Evolutionary conservation across 306 rosid genomes (phyloP), one percentile per base, ranked within the genome.

Genomic region (Dryas alaskensis): DNA sequence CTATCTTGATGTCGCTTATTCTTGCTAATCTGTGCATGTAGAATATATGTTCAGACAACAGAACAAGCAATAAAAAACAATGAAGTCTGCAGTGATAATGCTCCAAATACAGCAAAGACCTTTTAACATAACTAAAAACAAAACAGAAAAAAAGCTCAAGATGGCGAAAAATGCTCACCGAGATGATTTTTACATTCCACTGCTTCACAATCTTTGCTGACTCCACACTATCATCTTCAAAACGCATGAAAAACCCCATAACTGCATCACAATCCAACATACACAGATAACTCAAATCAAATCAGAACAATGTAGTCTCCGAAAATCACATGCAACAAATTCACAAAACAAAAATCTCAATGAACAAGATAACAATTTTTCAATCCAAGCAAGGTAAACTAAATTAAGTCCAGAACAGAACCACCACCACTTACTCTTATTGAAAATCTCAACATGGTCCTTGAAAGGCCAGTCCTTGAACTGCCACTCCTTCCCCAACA

Each of bases 151-250:
- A 47, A 27, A 73, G 76, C 45, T 60, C 77, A 69, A 79, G 55
- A 7, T 37, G 19, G 17, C 9, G 1, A 53, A 67, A 76, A 66
- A 39, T 19, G 65, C 91, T 65, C 57, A 92, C 99, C 81, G 99
- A 95, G 67, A 95, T 88, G 37, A 95, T 92, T 90, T 90, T 95
- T 43, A 95, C 99, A 82, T 95, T 95, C 99, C 99, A 95, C 86
- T 95, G 98, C 90, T 92, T 95, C 73, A 92, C 99, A 81, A 40
- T 87, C 85, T 87, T 95, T 0, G 93, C 95, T 0, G 98, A 95
- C 79, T 95, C 99, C 79, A 95, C 65, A 74, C 99, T 95, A 74
- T 95, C 99, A 78, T 95, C 87, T 75, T 84, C 90, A 49, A 87
- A 88, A 16, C 91, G 89, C 87, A 87, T 82, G 73, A 46, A 87